Evolutionary conservation across 2,329 filamentous ascomycete genomes (phyloP), one percentile per base, ranked within the genome.

Genomic region (Graphilbum fragrans): DNA sequence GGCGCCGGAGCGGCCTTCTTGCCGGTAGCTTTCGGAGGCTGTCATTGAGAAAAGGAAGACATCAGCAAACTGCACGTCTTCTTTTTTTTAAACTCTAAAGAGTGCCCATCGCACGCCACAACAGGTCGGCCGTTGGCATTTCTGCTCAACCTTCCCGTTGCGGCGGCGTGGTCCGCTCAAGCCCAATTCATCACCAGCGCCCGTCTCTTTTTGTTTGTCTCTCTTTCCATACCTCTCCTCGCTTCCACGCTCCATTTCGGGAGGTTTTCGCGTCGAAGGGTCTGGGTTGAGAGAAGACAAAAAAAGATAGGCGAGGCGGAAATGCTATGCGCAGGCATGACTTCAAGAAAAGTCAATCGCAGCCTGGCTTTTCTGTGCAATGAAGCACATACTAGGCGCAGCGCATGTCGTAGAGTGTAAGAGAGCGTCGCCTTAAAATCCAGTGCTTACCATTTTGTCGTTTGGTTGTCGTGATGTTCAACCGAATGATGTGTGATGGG

Each of bases 21-120:
- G 77, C 87, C 87, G 62, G 74, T 65, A 37, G 39, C 45, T 76
- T 96, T 98, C 66, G 90, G 85, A 83, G 92, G 86, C 92, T 96
- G 75, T 96, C 88, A 96, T 96, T 92, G 90, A 96, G 90, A 86
- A 88, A 94, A 86, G 92, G 83, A 93, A 87, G 81, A 86, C 72
- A 86, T 94, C 84, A 95, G 87, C 82, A 69, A 76, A 73, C 77
- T 80, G 73, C 29, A 66, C 62, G 74, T 84, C 82, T 86, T 84
- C 29, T 42, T 48, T 82, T 78, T 45, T 82, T 31, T 10, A 69
- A 83, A 82, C 86, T 94, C 86, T 93, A 93, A 70, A 81, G 86
- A 92, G 82, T 74, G 31, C 43, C 65, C 38, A 41, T 22, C 29
- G 32, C 23, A 33, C 14, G 10, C 60, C 53, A 58, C 32, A 19